These are phyloP conservation scores for Apiotrichum veenhuisii DNA, from an alignment of 1,284 basidiomycete species.

Conservation along the genomic window DNA sequence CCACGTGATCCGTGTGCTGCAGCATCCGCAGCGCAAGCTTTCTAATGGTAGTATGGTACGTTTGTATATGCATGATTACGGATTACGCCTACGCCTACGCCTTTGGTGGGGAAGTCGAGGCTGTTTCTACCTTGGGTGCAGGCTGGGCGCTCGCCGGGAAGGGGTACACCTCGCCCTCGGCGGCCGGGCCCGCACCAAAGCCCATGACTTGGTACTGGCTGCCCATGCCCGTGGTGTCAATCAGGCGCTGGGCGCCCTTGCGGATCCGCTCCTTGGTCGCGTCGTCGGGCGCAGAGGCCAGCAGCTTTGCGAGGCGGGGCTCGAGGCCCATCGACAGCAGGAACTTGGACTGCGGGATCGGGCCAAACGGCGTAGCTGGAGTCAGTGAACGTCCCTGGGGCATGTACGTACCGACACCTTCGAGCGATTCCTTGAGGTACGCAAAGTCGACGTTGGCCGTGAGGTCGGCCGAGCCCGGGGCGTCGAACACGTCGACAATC, in stretches of 20 bases:
- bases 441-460: conserved; percentile 96
- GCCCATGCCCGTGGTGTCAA: conserved; percentile 58
- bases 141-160: conserved; percentile 23
- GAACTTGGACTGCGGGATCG: conserved; percentile 67
- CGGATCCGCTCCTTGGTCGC: conserved; percentile 54
- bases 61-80: conserved; percentile 6
- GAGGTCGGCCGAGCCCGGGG: conserved; percentile 83
- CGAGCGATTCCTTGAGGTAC: conserved; percentile 73
- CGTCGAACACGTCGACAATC: conserved; percentile 77
- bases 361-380: conserved; percentile 57
- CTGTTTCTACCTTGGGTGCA: not conserved
- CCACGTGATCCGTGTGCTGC: not conserved
- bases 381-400: not conserved
- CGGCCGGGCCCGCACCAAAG: conserved; percentile 33
- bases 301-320: conserved; percentile 59
- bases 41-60: too few relatives aligned
- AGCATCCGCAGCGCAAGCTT: too few relatives aligned
- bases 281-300: conserved; percentile 52
- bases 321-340: conserved; percentile 66
- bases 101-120: not conserved
- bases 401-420: conserved; percentile 57
- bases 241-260: conserved; percentile 53
- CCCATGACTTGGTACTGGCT: conserved; percentile 58
- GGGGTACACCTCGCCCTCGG: conserved; percentile 45
- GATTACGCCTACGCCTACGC: too few relatives aligned